Percentiles rank a stretch among this genome's conserved stretches.
phyloP scores from a whole-genome alignment of 106 monocot species.

The Dendrobium nobile region DNA sequence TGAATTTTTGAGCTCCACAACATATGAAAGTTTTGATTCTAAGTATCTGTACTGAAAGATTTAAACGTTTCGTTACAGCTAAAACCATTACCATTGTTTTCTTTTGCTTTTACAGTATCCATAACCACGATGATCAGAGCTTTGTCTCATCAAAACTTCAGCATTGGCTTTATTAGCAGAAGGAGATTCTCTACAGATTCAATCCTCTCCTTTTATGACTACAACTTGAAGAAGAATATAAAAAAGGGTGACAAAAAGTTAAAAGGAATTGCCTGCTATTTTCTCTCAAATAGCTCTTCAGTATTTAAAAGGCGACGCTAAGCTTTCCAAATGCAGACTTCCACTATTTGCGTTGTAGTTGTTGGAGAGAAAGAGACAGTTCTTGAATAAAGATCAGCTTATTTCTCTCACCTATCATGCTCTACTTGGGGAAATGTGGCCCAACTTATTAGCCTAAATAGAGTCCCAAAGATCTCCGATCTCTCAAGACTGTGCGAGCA shows the following conservation, averaged over 20 bases:
- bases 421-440: no score
- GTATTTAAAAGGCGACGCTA: background rate
- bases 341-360: background rate
- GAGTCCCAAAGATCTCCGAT: no score
- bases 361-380: constrained; percentile 2
- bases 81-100: no score
- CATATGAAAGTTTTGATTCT: no score
- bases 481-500: no score
- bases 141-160: no score
- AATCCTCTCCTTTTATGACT: background rate
- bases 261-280: background rate
- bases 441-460: background rate
- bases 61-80: background rate
- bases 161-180: background rate
- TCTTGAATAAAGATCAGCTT: background rate
- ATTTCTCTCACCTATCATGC: background rate
- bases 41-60: background rate
- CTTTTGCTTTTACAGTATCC: no score
- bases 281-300: background rate
- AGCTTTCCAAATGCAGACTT: background rate
- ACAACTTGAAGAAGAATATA: background rate
- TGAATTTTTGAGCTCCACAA: no score
- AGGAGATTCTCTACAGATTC: background rate
- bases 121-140: background rate
- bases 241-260: background rate